phyloP scores from a whole-genome alignment of 768 basidiomycete genomes.

The Mycena rebaudengoi region DNA sequence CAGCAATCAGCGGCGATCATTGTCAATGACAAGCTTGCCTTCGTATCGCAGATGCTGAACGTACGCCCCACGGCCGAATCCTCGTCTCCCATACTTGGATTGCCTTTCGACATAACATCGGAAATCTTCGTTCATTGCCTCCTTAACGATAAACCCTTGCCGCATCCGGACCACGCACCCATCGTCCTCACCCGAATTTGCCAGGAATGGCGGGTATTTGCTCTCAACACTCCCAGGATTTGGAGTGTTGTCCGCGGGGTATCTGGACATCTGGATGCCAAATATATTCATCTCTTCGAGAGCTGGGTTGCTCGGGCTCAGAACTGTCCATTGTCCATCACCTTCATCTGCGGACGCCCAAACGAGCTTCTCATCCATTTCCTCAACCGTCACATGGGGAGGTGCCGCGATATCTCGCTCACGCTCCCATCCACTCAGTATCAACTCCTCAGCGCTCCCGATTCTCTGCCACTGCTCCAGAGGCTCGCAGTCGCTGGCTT shows the following conservation, averaged over 20 bases:
- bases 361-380: no score
- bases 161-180: not conserved
- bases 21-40: no score
- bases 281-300: slow-evolving; percentile 5
- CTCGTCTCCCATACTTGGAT: no score
- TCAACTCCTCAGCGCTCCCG: not conserved
- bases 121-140: slow-evolving; percentile 12
- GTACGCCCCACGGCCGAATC: no score
- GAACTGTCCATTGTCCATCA: slow-evolving; percentile 4
- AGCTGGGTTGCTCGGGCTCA: slow-evolving; percentile 10
- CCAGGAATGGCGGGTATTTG: slow-evolving; percentile 11
- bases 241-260: slow-evolving; percentile 5
- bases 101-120: slow-evolving; percentile 20
- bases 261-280: slow-evolving; percentile 9
- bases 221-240: not conserved
- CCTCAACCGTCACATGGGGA: not conserved
- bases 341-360: no score
- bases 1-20: no score
- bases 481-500: no score
- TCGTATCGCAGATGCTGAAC: no score
- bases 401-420: not conserved
- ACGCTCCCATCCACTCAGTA: no score
- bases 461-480: no score
- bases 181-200: slow-evolving; percentile 3
- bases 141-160: not conserved